A percentile compares a stretch with the other conserved stretches of the same genome.
phyloP scores from a whole-genome alignment of 31 red algal genomes.

The Odonthalia washingtoniensis region DNA sequence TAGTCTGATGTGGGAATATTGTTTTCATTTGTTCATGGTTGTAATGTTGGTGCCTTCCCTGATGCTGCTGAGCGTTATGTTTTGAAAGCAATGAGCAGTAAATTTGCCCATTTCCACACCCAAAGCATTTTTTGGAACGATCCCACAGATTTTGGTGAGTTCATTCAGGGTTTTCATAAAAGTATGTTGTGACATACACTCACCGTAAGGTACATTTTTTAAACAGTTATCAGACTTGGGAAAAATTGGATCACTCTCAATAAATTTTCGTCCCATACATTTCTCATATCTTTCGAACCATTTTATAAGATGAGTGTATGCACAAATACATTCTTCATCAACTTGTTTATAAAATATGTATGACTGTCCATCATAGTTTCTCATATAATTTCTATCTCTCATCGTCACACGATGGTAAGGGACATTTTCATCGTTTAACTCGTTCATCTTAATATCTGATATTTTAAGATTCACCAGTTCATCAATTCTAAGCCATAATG shows the following conservation, averaged over 20 bases:
- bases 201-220: background rate
- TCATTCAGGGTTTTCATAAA: constrained; percentile 2
- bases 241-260: constrained; percentile 2
- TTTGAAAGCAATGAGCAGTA: too few relatives aligned
- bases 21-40: too few relatives aligned
- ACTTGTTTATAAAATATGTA: background rate
- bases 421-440: too few relatives aligned
- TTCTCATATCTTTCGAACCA: background rate
- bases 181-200: background rate
- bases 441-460: too few relatives aligned
- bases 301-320: background rate
- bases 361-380: background rate
- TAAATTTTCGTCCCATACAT: background rate
- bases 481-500: too few relatives aligned
- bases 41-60: too few relatives aligned
- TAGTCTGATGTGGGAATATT: too few relatives aligned
- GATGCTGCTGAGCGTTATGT: too few relatives aligned
- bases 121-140: constrained; percentile 1
- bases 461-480: too few relatives aligned
- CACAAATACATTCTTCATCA: background rate
- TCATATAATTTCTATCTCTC: constrained; percentile 1
- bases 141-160: background rate
- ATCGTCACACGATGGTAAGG: background rate
- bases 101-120: too few relatives aligned
- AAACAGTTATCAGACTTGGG: background rate